A percentile compares a stretch with the other conserved stretches of the same genome.
Evolutionary conservation across 441 rosid genomes (phyloP).

Genomic region (Dalechampia spathulata): DNA sequence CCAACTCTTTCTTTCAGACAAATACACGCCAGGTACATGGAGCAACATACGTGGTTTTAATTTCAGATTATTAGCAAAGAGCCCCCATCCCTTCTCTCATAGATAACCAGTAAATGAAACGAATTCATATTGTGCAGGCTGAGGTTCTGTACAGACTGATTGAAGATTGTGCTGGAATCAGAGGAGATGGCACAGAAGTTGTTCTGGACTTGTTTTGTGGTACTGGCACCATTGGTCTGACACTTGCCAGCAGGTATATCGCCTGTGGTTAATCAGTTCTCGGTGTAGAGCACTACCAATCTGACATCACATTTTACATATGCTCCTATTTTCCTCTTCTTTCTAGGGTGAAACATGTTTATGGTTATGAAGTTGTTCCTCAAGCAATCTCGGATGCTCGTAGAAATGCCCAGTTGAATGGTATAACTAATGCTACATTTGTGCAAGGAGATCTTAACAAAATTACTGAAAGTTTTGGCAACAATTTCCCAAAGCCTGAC

Average conservation of each 20-base stretch:
- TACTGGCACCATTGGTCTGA: conserved; percentile 87
- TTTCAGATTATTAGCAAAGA: not conserved
- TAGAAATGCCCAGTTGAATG: conserved; percentile 73
- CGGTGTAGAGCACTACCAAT: not conserved
- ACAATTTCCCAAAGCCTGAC: conserved; percentile 74
- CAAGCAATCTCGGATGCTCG: conserved; percentile 82
- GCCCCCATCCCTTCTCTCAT: not conserved
- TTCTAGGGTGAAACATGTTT: conserved; percentile 68
- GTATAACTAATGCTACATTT: conserved; percentile 72
- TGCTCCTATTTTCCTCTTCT: conserved; percentile 5
- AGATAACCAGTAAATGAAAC: conserved; percentile 7
- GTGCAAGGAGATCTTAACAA: conserved; percentile 94
- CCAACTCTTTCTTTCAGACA: conserved; percentile 96
- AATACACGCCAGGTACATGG: conserved; percentile 70
- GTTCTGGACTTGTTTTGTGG: conserved; percentile 96
- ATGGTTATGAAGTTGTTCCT: conserved; percentile 91
- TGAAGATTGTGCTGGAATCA: conserved; percentile 71
- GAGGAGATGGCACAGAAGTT: conserved; percentile 84
- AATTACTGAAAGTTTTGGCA: conserved; percentile 70
- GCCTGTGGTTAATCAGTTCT: conserved; percentile 1
- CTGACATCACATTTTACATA: not conserved
- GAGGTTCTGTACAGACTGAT: conserved; percentile 81
- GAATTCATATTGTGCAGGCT: conserved; percentile 42
- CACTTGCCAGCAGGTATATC: conserved; percentile 68
- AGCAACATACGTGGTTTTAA: not conserved